These are phyloP conservation scores for Penicillium pulvis DNA, from an alignment of 495 filamentous ascomycete species.

Conservation along the genomic window DNA sequence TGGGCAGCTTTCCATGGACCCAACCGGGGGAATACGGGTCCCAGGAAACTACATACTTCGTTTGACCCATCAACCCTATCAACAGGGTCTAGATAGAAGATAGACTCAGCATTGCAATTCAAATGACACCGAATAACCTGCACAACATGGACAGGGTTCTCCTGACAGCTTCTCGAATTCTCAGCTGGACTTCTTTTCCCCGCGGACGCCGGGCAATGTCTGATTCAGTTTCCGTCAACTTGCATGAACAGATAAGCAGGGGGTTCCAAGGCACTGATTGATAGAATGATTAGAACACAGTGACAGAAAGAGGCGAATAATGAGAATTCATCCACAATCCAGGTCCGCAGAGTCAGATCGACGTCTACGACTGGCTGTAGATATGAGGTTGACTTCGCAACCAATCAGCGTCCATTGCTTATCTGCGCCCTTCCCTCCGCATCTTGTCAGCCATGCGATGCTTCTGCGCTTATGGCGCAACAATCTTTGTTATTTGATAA, in stretches of 20 bases:
- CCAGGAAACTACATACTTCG: background rate
- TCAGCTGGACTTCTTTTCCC: background rate
- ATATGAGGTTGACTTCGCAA: slow-evolving; percentile 22
- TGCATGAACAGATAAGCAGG: slow-evolving; percentile 19
- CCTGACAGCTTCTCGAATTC: background rate
- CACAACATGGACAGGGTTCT: background rate
- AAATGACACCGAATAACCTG: background rate
- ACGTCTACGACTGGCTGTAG: slow-evolving; percentile 31
- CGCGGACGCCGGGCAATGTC: background rate
- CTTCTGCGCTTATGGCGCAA: background rate
- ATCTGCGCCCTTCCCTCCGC: slow-evolving; percentile 14
- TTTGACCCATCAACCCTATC: background rate
- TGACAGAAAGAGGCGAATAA: slow-evolving; percentile 36
- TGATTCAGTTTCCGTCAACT: slow-evolving; percentile 1
- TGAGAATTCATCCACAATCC: slow-evolving; percentile 19
- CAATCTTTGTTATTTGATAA: background rate
- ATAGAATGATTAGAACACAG: slow-evolving; percentile 21
- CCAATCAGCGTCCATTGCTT: slow-evolving; percentile 30
- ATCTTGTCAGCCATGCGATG: background rate
- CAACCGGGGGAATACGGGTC: slow-evolving; percentile 29
- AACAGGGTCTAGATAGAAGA: background rate
- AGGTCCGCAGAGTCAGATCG: background rate
- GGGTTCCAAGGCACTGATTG: slow-evolving; percentile 6
- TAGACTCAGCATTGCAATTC: background rate
- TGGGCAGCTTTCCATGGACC: slow-evolving; percentile 15